A percentile compares a stretch with the other conserved stretches of the same genome.
Evolutionary conservation across 2,329 filamentous ascomycete genomes (phyloP).

Genomic region (Aspergillus quadricinctus): DNA sequence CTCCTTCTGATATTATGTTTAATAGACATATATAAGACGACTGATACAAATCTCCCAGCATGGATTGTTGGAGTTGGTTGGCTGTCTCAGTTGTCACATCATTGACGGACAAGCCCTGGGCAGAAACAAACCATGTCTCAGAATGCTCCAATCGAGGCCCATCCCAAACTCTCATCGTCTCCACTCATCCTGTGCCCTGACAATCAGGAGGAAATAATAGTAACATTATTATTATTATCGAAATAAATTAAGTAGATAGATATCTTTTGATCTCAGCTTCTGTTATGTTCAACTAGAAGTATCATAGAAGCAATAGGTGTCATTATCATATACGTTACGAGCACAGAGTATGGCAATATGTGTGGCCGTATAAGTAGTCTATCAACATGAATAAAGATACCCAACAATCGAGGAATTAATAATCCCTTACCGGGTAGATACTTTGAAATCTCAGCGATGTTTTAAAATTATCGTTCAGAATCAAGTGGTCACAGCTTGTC

Average conservation of each 20-base stretch:
- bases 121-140: constrained; percentile 35
- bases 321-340: background rate
- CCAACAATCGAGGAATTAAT: background rate
- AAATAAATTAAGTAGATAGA: no score
- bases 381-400: background rate
- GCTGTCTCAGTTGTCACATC: constrained; percentile 13
- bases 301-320: background rate
- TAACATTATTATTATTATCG: constrained; percentile 1
- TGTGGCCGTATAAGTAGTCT: background rate
- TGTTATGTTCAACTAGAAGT: no score
- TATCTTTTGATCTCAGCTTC: background rate
- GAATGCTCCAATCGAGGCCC: constrained; percentile 17
- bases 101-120: constrained; percentile 12
- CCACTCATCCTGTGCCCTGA: constrained; percentile 3
- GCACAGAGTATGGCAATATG: no score
- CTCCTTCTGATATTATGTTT: background rate
- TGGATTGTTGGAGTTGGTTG: background rate
- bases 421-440: background rate
- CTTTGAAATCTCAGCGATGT: background rate
- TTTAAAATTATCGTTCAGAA: background rate
- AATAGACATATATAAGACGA: background rate
- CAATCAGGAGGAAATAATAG: constrained; percentile 2
- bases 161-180: background rate
- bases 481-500: background rate
- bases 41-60: background rate